Percentiles rank a stretch among this genome's conserved stretches.
phyloP scores from a whole-genome alignment of 345 rosid genomes.

The Eucalyptus melliodora region DNA sequence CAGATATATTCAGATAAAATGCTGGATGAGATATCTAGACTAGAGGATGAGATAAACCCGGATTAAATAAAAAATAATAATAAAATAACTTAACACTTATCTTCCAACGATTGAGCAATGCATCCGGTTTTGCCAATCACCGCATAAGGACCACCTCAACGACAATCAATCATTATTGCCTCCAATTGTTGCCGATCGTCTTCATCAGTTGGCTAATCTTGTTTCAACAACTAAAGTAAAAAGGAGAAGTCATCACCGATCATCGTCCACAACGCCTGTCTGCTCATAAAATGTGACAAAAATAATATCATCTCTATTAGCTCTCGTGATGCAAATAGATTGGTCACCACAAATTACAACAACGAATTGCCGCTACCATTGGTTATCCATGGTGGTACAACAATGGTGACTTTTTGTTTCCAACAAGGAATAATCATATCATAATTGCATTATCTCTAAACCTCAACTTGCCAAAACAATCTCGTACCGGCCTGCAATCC shows the following conservation, averaged over 20 bases:
- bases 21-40: accelerated
- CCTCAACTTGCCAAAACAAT: not conserved
- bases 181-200: not conserved
- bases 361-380: not conserved
- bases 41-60: not conserved
- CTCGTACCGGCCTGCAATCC: not conserved
- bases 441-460: too few species aligned
- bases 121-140: accelerated
- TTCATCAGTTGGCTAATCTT: too few species aligned
- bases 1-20: too few species aligned
- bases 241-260: not conserved
- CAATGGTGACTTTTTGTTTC: not conserved
- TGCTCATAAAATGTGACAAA: not conserved
- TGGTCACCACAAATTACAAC: accelerated
- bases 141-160: not conserved
- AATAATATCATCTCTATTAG: not conserved
- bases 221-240: not conserved
- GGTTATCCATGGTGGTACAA: not conserved
- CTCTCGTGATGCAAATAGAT: not conserved
- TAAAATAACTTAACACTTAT: not conserved
- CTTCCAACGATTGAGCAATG: not conserved
- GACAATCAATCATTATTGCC: not conserved
- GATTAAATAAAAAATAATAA: too few species aligned
- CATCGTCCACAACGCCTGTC: not conserved
- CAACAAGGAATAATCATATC: too few species aligned